Percentiles rank a stretch among this genome's conserved stretches.
Evolutionary conservation across 768 basidiomycete genomes (phyloP).

Genomic region (Daedaleopsis nitida): DNA sequence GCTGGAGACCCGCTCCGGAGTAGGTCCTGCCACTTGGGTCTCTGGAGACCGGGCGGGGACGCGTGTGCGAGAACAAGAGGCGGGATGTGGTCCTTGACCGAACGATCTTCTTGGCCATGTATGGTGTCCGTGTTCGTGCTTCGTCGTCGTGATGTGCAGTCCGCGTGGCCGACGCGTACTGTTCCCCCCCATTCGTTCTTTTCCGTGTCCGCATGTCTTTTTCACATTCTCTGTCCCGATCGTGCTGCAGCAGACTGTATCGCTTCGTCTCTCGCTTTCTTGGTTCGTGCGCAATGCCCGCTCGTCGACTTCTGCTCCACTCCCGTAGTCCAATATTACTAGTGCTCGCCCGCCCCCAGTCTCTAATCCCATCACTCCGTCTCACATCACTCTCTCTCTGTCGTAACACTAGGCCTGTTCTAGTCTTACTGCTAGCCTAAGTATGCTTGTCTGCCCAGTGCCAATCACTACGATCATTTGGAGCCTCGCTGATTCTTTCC

Average conservation of each 20-base stretch:
- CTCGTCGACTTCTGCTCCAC: neutral
- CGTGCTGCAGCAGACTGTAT: constrained; percentile 7
- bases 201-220: neutral
- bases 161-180: no score
- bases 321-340: neutral
- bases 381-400: no score
- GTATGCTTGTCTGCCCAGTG: no score
- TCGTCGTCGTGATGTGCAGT: no score
- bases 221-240: neutral
- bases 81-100: neutral
- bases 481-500: no score
- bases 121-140: neutral
- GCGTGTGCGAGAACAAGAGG: neutral
- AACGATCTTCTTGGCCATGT: neutral
- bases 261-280: constrained; percentile 14
- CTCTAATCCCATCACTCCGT: no score
- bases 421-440: no score
- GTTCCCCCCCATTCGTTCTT: neutral
- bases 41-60: neutral
- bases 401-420: no score
- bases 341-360: neutral
- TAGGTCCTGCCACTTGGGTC: neutral
- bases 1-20: constrained; percentile 6
- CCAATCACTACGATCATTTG: no score
- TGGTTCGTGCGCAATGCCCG: constrained; percentile 9